Evolutionary conservation across 2,329 filamentous ascomycete species (phyloP).

Genomic region (Leptographium radiaticola): DNA sequence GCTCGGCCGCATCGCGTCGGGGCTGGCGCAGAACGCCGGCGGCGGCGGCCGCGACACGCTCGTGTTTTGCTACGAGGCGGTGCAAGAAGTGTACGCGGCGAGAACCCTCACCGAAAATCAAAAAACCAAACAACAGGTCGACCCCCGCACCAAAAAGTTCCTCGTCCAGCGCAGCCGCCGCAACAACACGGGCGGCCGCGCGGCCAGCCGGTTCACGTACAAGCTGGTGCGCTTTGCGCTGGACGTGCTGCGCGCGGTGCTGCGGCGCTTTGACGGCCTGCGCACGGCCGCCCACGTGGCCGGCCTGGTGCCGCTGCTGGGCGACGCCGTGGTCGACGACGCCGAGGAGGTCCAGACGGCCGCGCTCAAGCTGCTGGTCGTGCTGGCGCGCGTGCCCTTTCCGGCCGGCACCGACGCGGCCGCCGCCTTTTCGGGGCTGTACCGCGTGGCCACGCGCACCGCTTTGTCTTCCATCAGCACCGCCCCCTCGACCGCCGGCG

Average conservation of each 20-base stretch:
- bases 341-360: conserved; percentile 92
- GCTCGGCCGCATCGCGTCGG: conserved; percentile 68
- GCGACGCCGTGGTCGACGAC: conserved; percentile 69
- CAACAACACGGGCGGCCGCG: conserved; percentile 52
- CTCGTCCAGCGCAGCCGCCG: conserved; percentile 69
- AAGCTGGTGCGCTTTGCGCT: conserved; percentile 83
- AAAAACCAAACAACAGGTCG: conserved; percentile 33
- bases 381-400: conserved; percentile 75
- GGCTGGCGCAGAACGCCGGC: conserved; percentile 68
- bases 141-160: conserved; percentile 56
- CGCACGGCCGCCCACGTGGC: conserved; percentile 67
- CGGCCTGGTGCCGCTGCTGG: conserved; percentile 79
- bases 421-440: conserved; percentile 42
- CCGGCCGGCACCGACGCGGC: conserved; percentile 35
- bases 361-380: conserved; percentile 70
- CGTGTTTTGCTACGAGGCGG: conserved; percentile 90
- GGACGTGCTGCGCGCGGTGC: conserved; percentile 71
- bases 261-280: conserved; percentile 74
- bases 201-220: conserved; percentile 66
- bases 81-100: conserved; percentile 64
- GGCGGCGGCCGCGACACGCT: conserved; percentile 70
- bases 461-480: conserved; percentile 54
- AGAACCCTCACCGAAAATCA: not conserved
- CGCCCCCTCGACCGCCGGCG: conserved; percentile 65
- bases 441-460: conserved; percentile 71